phyloP scores from a whole-genome alignment of 306 rosid genomes.

The Ammopiptanthus mongolicus region DNA sequence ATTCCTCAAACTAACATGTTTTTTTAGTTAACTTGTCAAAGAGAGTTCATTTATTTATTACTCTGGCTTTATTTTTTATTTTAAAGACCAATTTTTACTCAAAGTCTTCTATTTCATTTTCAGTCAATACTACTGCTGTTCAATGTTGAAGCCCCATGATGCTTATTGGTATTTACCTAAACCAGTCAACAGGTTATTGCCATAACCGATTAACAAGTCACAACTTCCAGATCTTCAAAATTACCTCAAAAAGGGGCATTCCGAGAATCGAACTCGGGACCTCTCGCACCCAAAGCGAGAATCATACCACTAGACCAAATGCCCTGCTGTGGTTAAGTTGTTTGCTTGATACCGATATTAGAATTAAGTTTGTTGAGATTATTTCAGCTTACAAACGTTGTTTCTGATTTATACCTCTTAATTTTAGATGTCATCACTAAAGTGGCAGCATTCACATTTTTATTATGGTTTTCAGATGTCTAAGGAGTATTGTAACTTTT shows the following conservation, averaged over 20 bases:
- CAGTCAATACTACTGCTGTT: background rate
- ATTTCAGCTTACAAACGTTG: background rate
- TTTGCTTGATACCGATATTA: too few species aligned
- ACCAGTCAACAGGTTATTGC: background rate
- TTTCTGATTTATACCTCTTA: background rate
- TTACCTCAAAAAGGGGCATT: background rate
- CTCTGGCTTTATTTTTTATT: background rate
- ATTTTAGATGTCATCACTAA: background rate
- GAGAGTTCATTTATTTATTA: background rate
- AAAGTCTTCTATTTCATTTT: background rate
- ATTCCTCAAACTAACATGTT: background rate
- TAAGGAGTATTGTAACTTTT: too few species aligned
- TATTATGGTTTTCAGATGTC: too few species aligned
- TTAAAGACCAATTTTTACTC: background rate
- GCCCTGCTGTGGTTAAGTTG: background rate
- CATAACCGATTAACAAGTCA: background rate
- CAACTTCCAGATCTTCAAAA: background rate
- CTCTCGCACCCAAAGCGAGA: slow-evolving; percentile 62
- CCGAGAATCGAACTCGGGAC: slow-evolving; percentile 40
- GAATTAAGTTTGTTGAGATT: background rate
- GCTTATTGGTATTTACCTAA: background rate
- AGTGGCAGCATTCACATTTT: background rate
- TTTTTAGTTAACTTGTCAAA: background rate
- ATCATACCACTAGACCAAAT: slow-evolving; percentile 55
- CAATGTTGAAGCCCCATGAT: slow-evolving; percentile 7